Evolutionary conservation across 202 grass and related monocot species (phyloP).

Genomic region (Zizania palustris): DNA sequence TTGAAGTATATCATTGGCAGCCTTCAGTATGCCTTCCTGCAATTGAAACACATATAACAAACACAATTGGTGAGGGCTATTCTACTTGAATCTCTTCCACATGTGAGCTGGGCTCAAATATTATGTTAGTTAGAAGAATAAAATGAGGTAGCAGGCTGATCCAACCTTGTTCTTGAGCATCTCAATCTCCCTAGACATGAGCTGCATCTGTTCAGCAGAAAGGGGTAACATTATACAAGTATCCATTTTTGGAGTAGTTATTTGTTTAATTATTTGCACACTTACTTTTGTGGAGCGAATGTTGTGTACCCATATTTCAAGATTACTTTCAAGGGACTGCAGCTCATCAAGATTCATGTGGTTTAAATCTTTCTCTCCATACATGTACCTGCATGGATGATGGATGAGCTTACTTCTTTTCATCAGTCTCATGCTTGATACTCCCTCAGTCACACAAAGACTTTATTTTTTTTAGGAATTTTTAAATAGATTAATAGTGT

Average conservation of each 20-base stretch:
- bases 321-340: conserved; percentile 72
- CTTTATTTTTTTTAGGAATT: no score
- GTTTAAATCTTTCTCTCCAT: conserved; percentile 49
- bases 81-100: neutral
- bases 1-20: conserved; percentile 73
- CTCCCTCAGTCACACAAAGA: neutral
- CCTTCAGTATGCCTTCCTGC: conserved; percentile 77
- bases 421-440: conserved; percentile 9
- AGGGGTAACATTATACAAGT: conserved; percentile 18
- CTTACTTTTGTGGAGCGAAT: conserved; percentile 61
- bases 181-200: conserved; percentile 76
- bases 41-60: conserved; percentile 19
- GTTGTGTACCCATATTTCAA: conserved; percentile 69
- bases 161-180: conserved; percentile 79
- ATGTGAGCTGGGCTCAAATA: neutral
- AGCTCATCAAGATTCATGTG: conserved; percentile 76
- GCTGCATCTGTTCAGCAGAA: conserved; percentile 68
- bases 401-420: neutral
- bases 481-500: no score
- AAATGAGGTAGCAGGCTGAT: neutral
- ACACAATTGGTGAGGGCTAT: conserved; percentile 11
- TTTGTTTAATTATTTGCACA: neutral
- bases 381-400: conserved; percentile 61
- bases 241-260: neutral
- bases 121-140: neutral